These are phyloP conservation scores for Penicillium sumatraense DNA, from an alignment of 2,329 filamentous ascomycete species.

Conservation along the genomic window DNA sequence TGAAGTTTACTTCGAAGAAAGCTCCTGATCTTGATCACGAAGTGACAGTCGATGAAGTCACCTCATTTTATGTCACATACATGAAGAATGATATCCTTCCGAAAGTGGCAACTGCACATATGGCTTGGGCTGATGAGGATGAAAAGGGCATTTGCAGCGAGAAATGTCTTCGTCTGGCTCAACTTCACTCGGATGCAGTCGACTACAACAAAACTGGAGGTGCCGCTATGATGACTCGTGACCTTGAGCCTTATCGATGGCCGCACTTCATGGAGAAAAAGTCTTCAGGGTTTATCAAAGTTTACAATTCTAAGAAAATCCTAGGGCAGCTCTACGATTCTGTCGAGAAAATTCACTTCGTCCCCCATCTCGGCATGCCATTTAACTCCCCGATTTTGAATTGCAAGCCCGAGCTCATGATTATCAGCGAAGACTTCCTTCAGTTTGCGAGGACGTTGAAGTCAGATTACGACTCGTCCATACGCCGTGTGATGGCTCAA, in stretches of 20 bases:
- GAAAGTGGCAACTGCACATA: slow-evolving; percentile 79
- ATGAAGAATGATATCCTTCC: slow-evolving; percentile 88
- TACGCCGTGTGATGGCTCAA: slow-evolving; percentile 82
- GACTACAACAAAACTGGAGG: slow-evolving; percentile 93
- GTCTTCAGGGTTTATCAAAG: slow-evolving; percentile 45
- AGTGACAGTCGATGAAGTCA: slow-evolving; percentile 75
- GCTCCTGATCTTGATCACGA: slow-evolving; percentile 62
- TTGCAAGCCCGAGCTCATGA: slow-evolving; percentile 61
- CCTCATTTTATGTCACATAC: slow-evolving; percentile 85
- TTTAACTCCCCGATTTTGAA: slow-evolving; percentile 79
- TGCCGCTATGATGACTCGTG: slow-evolving; percentile 68
- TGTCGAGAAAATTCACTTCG: slow-evolving; percentile 70
- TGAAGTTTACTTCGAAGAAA: slow-evolving; percentile 71
- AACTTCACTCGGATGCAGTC: slow-evolving; percentile 86
- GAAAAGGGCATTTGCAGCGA: slow-evolving; percentile 66
- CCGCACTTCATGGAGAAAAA: slow-evolving; percentile 89
- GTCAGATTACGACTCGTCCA: slow-evolving; percentile 72
- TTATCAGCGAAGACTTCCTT: slow-evolving; percentile 60
- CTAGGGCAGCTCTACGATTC: slow-evolving; percentile 84
- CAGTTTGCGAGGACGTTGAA: slow-evolving; percentile 70
- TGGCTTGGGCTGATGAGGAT: slow-evolving; percentile 73
- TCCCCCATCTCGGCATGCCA: slow-evolving; percentile 69
- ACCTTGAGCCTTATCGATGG: slow-evolving; percentile 66
- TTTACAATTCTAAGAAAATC: slow-evolving; percentile 71
- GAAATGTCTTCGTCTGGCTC: slow-evolving; percentile 75